These are phyloP conservation scores for Diaporthe longicolla DNA, from an alignment of 2,329 filamentous ascomycete genomes.

Conservation along the genomic window DNA sequence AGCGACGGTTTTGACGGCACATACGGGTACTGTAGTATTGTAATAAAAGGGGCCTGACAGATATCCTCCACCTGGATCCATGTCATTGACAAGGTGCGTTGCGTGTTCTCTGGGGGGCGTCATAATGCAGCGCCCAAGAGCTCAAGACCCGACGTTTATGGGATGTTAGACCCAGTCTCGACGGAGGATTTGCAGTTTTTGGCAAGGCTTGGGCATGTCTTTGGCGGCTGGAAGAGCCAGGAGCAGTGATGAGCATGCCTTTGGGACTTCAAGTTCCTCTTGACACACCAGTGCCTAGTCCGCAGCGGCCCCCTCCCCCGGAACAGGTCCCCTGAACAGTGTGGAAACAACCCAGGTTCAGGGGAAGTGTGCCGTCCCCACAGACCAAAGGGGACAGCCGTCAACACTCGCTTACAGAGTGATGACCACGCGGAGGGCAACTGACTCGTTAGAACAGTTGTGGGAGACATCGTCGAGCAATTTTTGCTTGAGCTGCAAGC, in stretches of 20 bases:
- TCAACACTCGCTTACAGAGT: slow-evolving; percentile 6
- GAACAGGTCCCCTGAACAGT: slow-evolving; percentile 11
- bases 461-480: background rate
- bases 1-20: slow-evolving; percentile 19
- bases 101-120: slow-evolving; percentile 9
- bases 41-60: slow-evolving; percentile 33
- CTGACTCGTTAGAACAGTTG: slow-evolving; percentile 6
- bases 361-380: slow-evolving; percentile 23
- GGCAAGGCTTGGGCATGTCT: slow-evolving; percentile 4
- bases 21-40: slow-evolving; percentile 14
- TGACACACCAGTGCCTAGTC: background rate
- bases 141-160: background rate
- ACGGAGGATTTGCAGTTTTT: slow-evolving; percentile 11
- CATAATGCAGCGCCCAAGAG: background rate
- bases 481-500: background rate
- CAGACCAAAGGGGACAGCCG: slow-evolving; percentile 25
- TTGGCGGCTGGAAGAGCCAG: background rate
- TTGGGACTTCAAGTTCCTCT: slow-evolving; percentile 3
- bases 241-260: background rate
- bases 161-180: slow-evolving; percentile 1
- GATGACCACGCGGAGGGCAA: background rate
- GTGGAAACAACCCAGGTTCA: slow-evolving; percentile 27
- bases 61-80: slow-evolving; percentile 36
- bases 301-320: background rate
- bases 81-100: slow-evolving; percentile 2